Base-by-base conservation (phyloP, 306 rosid genomes). In the Vigna nakashimae region DNA sequence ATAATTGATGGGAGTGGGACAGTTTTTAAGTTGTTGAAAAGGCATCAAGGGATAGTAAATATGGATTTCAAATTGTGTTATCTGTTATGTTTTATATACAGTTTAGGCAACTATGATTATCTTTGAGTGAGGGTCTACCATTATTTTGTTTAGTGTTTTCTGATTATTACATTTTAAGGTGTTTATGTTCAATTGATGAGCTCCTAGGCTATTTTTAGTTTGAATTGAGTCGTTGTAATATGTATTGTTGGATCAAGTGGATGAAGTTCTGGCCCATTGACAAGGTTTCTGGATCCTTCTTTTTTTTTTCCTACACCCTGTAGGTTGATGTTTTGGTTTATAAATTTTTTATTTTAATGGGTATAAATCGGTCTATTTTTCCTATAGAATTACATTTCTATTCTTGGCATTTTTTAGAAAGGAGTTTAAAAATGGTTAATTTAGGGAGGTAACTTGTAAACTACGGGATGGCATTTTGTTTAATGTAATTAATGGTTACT, bases 241-340 rank as follows among this genome's bases (percentile, higher is more conserved):
- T 36, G 59, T 22, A 60, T 77, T 73, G 67, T 52, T 42, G 63
- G 79, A 51, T 18, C 10, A 34, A 24, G 65, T 42, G n/a, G 71
- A 17, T 42, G 42, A 20, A 40, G 49, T 51, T 34, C n/a, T 66
- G 34, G 45, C 51, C 32, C 30, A 2, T 4, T 58, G 71, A 67
- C 68, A 77, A 59, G 52, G 49, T 68, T 81, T 64, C 20, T 69
- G 77, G 60, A 62, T 68, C 6, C 38, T 68, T 6, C 38, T 79
- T 60, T 66, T 58, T 76, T 34, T 46, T n/a, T 18, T 4, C 32
- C 20, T 32, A 42, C 7, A 18, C 65, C 74, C 38, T 40, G 2
- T 45, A 65, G 51, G 26, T 32, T 73, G 72, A 58, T 16, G 5
- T 42, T 69, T 24, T 8, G 12, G 59, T 48, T 42, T 50, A 32